These are phyloP conservation scores for Spongospora subterranea DNA, from an alignment of 208 protist genomes.

Conservation along the genomic window DNA sequence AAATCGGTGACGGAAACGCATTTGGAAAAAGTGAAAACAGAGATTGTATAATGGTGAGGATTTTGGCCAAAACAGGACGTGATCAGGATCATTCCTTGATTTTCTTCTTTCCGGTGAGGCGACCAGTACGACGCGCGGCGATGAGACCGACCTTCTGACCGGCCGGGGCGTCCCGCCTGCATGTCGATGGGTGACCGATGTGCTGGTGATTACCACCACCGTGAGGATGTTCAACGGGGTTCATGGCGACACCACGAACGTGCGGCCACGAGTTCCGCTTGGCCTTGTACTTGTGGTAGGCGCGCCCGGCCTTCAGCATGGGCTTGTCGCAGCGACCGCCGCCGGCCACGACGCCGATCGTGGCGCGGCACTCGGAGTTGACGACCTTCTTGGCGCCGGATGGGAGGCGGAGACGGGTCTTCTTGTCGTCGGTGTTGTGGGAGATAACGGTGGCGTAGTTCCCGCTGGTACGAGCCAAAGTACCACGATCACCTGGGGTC, in stretches of 20 bases:
- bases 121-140: conserved; percentile 96
- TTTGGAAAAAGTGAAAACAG: too few species aligned
- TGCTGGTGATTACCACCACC: conserved; percentile 99
- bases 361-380: conserved; percentile 88
- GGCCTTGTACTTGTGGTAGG: conserved; percentile 96
- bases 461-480: conserved; percentile 88
- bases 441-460: conserved; percentile 69
- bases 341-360: conserved; percentile 97
- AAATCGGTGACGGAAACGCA: too few species aligned
- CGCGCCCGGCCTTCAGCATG: conserved; percentile 97
- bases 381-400: conserved; percentile 97
- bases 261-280: conserved; percentile 98
- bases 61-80: too few species aligned
- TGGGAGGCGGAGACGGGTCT: conserved; percentile 95
- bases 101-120: conserved; percentile 65
- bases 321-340: conserved; percentile 99
- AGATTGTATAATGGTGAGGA: too few species aligned
- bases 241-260: conserved; percentile 98
- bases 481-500: conserved; percentile 92
- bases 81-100: conserved; percentile 50
- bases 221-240: conserved; percentile 94
- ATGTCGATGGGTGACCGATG: conserved; percentile 89
- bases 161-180: conserved; percentile 79
- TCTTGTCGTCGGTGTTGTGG: conserved; percentile 94
- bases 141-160: conserved; percentile 99